phyloP scores from a whole-genome alignment of 306 rosid genomes.

The Purshia tridentata region DNA sequence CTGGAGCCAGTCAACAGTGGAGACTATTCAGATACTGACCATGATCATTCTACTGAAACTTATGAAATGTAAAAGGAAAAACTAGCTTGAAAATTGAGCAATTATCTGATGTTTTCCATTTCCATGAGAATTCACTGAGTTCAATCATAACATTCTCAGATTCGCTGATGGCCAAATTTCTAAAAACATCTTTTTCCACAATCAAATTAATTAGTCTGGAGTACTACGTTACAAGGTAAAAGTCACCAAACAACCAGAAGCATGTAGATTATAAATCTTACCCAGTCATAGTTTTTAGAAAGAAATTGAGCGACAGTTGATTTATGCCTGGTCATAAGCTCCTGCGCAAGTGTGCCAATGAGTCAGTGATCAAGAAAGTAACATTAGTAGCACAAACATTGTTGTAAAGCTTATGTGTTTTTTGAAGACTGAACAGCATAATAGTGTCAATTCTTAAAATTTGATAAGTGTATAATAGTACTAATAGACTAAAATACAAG shows the following conservation, averaged over 20 bases:
- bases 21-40: not conserved
- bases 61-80: not conserved
- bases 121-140: not conserved
- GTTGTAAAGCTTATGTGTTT: not conserved
- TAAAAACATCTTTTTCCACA: not conserved
- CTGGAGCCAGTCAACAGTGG: constrained; percentile 26
- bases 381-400: not conserved
- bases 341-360: constrained; percentile 21
- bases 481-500: too few species aligned
- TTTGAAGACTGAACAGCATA: not conserved
- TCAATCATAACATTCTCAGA: not conserved
- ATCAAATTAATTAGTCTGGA: not conserved
- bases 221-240: not conserved
- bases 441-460: not conserved
- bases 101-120: not conserved
- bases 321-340: constrained; percentile 51
- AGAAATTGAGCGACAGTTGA: constrained; percentile 45
- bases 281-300: constrained; percentile 41
- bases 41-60: not conserved
- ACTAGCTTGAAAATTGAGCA: not conserved
- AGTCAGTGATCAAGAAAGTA: not conserved
- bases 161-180: not conserved
- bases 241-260: not conserved
- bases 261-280: constrained; percentile 12
- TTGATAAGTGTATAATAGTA: not conserved